Base-by-base conservation (phyloP, 306 rosid genomes). In the Acacia melanoxylon region DNA sequence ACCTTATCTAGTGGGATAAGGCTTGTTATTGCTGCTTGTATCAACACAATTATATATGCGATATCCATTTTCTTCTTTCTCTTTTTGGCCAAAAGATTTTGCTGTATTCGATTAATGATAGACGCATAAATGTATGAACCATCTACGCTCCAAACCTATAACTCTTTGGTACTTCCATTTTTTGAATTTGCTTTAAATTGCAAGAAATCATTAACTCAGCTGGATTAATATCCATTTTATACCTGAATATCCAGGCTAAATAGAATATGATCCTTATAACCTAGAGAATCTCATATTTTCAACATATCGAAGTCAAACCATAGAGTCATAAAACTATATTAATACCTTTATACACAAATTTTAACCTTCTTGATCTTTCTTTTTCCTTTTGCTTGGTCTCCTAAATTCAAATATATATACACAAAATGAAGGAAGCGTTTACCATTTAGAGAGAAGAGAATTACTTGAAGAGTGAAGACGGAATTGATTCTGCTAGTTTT, bases 401-500 rank as follows among this genome's bases (percentile, higher is more conserved):
- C 41, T 13, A 20, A 63, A 29, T 27, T 6, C 10, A 63, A 63
- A 27, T 16, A 29, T 29, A 17, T 29, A 17, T 22, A 2, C 6
- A 66, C 25, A 56, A 75, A 56, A 70, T 72, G 66, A 72, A 40
- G 5, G 24, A 37, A 48, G 19, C 2, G 5, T 33, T 52, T 68
- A 70, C 44, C 75, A 49, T 19, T 29, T 31, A 51, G 63, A 51
- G 10, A 51, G 63, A 73, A 73, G 65, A 73, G 65, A 51, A 29
- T 16, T 29, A 51, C 77, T 73, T 27, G 29, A 27, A 27, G 29
- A 27, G 29, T 49, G 77, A 73, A 29, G 77, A 73, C 5, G 63
- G 45, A 84, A 78, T 37, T 82, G 76, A 83, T 76, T 84, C 56
- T 14, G 22, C 72, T 51, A 88, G 61, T 78, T 82, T 86, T 75